A percentile compares a stretch with the other conserved stretches of the same genome.
phyloP scores from a whole-genome alignment of 306 rosid species.

The Alnus rubra region DNA sequence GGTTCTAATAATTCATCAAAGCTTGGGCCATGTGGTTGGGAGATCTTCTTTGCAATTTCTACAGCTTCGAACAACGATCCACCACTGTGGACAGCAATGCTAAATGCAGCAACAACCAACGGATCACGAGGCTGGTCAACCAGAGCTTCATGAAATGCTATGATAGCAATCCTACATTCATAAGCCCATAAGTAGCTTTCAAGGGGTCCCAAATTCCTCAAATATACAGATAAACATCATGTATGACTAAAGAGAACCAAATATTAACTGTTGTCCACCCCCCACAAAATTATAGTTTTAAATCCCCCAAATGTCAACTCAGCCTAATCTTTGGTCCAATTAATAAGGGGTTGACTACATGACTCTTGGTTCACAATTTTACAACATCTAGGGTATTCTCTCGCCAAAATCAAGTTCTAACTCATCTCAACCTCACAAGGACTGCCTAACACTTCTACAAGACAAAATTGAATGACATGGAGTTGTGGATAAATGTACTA shows the following conservation, averaged over 20 bases:
- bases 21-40: conserved; percentile 25
- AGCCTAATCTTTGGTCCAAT: neutral
- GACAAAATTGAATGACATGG: neutral
- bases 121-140: conserved; percentile 44
- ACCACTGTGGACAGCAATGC: conserved; percentile 39
- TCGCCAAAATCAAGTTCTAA: neutral
- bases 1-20: conserved; percentile 37
- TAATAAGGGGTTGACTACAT: neutral
- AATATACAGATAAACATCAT: neutral
- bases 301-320: neutral
- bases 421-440: neutral
- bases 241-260: neutral
- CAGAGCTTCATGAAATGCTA: conserved; percentile 48
- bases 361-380: neutral
- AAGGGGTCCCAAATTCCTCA: neutral
- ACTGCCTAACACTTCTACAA: neutral
- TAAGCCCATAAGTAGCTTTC: conserved; percentile 9
- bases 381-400: neutral
- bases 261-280: neutral
- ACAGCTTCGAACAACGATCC: conserved; percentile 40
- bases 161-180: conserved; percentile 41
- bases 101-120: conserved; percentile 40
- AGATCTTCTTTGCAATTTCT: conserved; percentile 26
- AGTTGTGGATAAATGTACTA: neutral
- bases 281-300: neutral